Evolutionary conservation across 169 alveolate species (phyloP).

Genomic region (Cryptosporidium ryanae): DNA sequence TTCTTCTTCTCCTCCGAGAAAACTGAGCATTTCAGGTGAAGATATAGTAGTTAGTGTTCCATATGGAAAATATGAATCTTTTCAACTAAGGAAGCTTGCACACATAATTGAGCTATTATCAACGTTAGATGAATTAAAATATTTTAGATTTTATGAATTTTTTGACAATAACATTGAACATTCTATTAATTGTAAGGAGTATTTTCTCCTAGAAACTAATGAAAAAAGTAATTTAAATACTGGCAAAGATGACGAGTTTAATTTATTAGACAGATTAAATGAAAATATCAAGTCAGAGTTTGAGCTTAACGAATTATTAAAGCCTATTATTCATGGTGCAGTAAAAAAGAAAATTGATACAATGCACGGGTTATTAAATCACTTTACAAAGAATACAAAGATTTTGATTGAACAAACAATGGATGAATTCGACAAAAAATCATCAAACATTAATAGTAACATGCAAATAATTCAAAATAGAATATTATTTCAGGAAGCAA

Average conservation of each 20-base stretch:
- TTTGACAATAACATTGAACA: neutral
- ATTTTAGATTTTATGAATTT: constrained; percentile 46
- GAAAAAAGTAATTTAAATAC: constrained; percentile 15
- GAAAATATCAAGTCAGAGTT: neutral
- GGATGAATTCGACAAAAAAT: constrained; percentile 58
- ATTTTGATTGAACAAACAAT: constrained; percentile 30
- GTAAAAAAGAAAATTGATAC: constrained; percentile 33
- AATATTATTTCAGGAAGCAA: constrained; percentile 53
- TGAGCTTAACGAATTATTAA: constrained; percentile 5
- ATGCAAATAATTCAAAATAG: constrained; percentile 22
- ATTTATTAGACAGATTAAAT: neutral
- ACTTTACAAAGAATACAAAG: constrained; percentile 50
- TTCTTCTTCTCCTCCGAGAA: constrained; percentile 23
- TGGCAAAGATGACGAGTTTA: constrained; percentile 9
- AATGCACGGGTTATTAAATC: constrained; percentile 44
- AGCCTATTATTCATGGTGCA: constrained; percentile 16
- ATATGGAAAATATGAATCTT: constrained; percentile 19
- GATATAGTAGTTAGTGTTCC: constrained; percentile 53
- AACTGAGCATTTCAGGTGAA: neutral
- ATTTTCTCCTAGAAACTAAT: constrained; percentile 17
- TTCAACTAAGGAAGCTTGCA: constrained; percentile 39
- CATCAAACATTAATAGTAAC: constrained; percentile 28
- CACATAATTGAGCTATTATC: constrained; percentile 23
- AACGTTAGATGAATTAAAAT: constrained; percentile 30
- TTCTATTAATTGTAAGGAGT: constrained; percentile 1